phyloP scores from a whole-genome alignment of 768 basidiomycete genomes.

The Leccinellum rugosiceps region DNA sequence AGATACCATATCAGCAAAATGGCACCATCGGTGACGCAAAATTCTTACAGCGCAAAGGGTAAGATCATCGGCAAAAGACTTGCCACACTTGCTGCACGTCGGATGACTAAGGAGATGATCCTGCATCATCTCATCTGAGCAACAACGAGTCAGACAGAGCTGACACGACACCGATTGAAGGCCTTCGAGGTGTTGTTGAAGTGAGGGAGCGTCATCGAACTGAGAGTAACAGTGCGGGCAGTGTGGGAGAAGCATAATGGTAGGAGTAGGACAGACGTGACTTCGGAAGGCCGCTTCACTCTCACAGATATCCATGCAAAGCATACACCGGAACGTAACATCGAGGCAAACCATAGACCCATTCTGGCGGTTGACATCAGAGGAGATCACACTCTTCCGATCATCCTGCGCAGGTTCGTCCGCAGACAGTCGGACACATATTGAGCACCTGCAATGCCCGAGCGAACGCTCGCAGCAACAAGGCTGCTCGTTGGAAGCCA shows the following conservation, averaged over 20 bases:
- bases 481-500: background rate
- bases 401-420: background rate
- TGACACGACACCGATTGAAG: constrained; percentile 16
- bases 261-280: constrained; percentile 16
- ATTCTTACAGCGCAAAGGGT: constrained; percentile 21
- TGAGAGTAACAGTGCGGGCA: constrained; percentile 22
- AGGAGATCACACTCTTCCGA: background rate
- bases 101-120: constrained; percentile 26
- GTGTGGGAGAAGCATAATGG: constrained; percentile 12
- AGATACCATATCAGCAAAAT: background rate
- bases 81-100: constrained; percentile 21
- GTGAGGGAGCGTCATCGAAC: constrained; percentile 16
- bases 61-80: constrained; percentile 17
- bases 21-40: background rate
- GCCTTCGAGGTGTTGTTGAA: constrained; percentile 19
- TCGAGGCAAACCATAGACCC: background rate
- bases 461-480: background rate
- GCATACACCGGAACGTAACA: constrained; percentile 8
- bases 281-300: constrained; percentile 2
- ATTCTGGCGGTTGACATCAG: background rate
- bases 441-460: constrained; percentile 1
- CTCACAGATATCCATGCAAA: constrained; percentile 17
- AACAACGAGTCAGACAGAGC: constrained; percentile 18
- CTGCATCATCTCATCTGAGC: constrained; percentile 24
- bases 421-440: constrained; percentile 3